Evolutionary conservation across 805 yeast genomes (phyloP).

Genomic region (Danielia oregonensis): DNA sequence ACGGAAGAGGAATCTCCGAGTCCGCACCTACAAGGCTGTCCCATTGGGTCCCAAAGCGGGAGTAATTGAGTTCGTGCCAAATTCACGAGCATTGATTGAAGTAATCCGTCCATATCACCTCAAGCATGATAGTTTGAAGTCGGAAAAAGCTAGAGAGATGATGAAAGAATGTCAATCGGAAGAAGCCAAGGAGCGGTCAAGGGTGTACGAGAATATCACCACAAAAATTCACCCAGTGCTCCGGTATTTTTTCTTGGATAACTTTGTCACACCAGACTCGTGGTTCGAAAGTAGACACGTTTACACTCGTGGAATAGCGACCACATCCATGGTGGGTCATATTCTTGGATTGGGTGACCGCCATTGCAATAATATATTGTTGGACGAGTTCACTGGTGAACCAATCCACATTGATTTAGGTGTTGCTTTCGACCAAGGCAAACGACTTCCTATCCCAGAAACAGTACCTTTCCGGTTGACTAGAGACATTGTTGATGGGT

Average conservation of each 20-base stretch:
- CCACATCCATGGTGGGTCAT: constrained; percentile 82
- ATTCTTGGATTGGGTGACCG: constrained; percentile 92
- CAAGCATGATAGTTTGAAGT: constrained; percentile 41
- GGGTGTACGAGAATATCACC: constrained; percentile 46
- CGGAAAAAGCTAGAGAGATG: constrained; percentile 55
- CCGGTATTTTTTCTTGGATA: constrained; percentile 64
- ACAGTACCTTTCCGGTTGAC: constrained; percentile 91
- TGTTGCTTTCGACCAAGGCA: constrained; percentile 94
- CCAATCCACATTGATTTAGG: constrained; percentile 96
- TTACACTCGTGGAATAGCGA: constrained; percentile 78
- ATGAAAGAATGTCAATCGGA: constrained; percentile 59
- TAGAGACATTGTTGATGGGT: constrained; percentile 85
- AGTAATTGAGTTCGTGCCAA: constrained; percentile 81
- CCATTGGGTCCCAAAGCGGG: constrained; percentile 90
- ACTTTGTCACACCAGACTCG: constrained; percentile 58
- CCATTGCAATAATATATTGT: constrained; percentile 82
- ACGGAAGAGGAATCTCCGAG: constrained; percentile 50
- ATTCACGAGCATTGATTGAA: constrained; percentile 69
- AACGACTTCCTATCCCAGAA: constrained; percentile 80
- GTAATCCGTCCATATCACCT: constrained; percentile 63
- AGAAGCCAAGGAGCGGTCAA: constrained; percentile 40
- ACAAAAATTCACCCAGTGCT: constrained; percentile 61
- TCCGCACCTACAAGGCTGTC: constrained; percentile 84
- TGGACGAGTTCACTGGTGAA: constrained; percentile 83
- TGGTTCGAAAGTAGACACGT: constrained; percentile 69